A percentile compares a stretch with the other conserved stretches of the same genome.
phyloP scores from a whole-genome alignment of 1,284 basidiomycete genomes.

The Tremellales sp. region DNA sequence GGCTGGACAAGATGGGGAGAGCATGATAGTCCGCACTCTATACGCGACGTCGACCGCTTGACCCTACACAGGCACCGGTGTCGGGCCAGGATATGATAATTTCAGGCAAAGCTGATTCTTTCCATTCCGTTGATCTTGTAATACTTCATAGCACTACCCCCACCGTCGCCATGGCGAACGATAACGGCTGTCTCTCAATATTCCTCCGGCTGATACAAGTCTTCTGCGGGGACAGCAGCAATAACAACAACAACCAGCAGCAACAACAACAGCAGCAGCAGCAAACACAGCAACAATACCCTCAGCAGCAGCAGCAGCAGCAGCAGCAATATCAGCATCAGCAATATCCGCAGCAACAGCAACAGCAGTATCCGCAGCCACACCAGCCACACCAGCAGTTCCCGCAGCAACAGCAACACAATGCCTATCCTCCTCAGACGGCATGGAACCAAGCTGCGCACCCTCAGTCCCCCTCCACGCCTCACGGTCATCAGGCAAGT shows the following conservation, averaged over 20 bases:
- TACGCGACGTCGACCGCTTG: too few relatives aligned
- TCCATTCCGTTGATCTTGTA: too few relatives aligned
- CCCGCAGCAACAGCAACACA: conserved; percentile 18
- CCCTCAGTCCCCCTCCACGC: conserved; percentile 37
- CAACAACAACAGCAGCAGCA: conserved; percentile 18
- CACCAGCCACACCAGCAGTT: conserved; percentile 29
- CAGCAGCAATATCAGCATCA: conserved; percentile 6
- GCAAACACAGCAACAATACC: conserved; percentile 24
- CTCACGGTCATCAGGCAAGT: conserved; percentile 30
- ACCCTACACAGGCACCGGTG: too few relatives aligned
- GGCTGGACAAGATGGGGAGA: too few relatives aligned
- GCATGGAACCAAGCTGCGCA: conserved; percentile 16
- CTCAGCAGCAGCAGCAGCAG: too few relatives aligned
- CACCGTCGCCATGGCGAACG: too few relatives aligned
- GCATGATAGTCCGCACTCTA: too few relatives aligned
- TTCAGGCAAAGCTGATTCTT: too few relatives aligned
- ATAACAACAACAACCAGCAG: conserved; percentile 21
- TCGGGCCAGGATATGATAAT: too few relatives aligned
- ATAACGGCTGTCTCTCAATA: too few relatives aligned
- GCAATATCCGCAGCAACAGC: conserved; percentile 28
- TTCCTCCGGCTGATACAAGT: conserved; percentile 13
- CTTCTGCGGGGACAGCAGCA: conserved; percentile 21
- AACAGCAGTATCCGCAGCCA: conserved; percentile 19
- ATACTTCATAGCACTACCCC: too few relatives aligned
- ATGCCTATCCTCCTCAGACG: conserved; percentile 10